phyloP scores from a whole-genome alignment of 768 basidiomycete species.

The Lyophyllum decastes region DNA sequence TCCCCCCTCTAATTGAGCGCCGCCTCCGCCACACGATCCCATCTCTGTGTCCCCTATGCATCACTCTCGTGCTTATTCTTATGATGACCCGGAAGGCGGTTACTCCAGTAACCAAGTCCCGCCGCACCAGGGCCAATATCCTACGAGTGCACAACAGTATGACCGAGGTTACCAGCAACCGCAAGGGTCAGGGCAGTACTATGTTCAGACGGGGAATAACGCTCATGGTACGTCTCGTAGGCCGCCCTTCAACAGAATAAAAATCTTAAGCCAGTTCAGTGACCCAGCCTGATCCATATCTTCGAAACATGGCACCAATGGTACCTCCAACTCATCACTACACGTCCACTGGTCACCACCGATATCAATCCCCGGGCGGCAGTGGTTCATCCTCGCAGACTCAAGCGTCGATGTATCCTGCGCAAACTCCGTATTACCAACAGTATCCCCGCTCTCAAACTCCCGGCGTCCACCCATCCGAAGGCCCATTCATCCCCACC shows the following conservation, averaged over 20 bases:
- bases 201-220: conserved; percentile 27
- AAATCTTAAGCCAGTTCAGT: conserved; percentile 4
- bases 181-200: conserved; percentile 34
- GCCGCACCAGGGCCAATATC: conserved; percentile 29
- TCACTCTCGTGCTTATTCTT: conserved; percentile 42
- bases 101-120: conserved; percentile 30
- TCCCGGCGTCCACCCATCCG: conserved; percentile 18
- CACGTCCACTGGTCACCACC: conserved; percentile 21
- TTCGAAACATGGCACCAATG: conserved; percentile 39
- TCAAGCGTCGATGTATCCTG: conserved; percentile 14
- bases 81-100: conserved; percentile 35
- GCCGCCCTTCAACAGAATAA: background rate
- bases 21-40: conserved; percentile 26
- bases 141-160: conserved; percentile 17
- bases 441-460: conserved; percentile 22
- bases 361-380: conserved; percentile 20
- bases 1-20: conserved; percentile 25
- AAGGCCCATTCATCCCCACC: conserved; percentile 47
- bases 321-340: conserved; percentile 30
- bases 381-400: conserved; percentile 24
- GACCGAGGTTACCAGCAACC: conserved; percentile 31
- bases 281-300: conserved; percentile 27
- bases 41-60: conserved; percentile 34
- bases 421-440: conserved; percentile 22
- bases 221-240: conserved; percentile 13